Evolutionary conservation across 139 green algal species (phyloP).

Genomic region (Ostreobium quekettii): DNA sequence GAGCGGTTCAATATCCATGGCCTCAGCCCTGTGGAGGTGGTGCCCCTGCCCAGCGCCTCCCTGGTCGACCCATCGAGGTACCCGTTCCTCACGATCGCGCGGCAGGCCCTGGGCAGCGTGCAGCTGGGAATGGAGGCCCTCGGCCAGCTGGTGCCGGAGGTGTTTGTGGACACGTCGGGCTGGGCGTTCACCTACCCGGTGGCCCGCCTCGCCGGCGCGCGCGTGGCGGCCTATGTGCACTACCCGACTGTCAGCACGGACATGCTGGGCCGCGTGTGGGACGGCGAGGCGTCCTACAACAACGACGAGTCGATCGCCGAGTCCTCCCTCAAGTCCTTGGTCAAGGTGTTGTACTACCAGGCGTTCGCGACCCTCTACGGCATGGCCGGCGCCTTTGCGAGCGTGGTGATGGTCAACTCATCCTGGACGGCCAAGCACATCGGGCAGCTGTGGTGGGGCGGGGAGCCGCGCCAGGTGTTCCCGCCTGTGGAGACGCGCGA

Average conservation of each 20-base stretch:
- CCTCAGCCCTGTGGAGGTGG: conserved; percentile 39
- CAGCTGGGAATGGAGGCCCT: conserved; percentile 62
- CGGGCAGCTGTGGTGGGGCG: conserved; percentile 58
- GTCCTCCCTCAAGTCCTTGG: conserved; percentile 28
- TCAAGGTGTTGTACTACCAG: conserved; percentile 87
- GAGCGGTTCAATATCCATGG: conserved; percentile 59
- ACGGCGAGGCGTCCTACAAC: conserved; percentile 50
- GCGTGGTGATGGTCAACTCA: conserved; percentile 83
- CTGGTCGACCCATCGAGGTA: conserved; percentile 58
- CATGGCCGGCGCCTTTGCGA: conserved; percentile 29
- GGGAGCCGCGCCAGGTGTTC: conserved; percentile 50
- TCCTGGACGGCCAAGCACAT: conserved; percentile 90
- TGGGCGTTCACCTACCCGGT: conserved; percentile 89
- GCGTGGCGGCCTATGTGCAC: conserved; percentile 81
- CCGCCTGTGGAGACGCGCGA: conserved; percentile 73
- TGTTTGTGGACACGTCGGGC: conserved; percentile 88
- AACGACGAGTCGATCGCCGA: conserved; percentile 53
- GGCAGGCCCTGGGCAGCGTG: conserved; percentile 64
- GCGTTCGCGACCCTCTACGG: conserved; percentile 67
- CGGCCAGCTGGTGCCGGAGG: conserved; percentile 47
- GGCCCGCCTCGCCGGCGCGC: conserved; percentile 43
- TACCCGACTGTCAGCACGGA: conserved; percentile 87
- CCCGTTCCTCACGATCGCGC: conserved; percentile 74
- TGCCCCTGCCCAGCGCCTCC: conserved; percentile 40
- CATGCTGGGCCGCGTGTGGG: conserved; percentile 75